Percentiles rank a stretch among this genome's conserved stretches.
These are phyloP conservation scores for Lepiota subincarnata DNA, from an alignment of 768 basidiomycete genomes.

Conservation along the genomic window DNA sequence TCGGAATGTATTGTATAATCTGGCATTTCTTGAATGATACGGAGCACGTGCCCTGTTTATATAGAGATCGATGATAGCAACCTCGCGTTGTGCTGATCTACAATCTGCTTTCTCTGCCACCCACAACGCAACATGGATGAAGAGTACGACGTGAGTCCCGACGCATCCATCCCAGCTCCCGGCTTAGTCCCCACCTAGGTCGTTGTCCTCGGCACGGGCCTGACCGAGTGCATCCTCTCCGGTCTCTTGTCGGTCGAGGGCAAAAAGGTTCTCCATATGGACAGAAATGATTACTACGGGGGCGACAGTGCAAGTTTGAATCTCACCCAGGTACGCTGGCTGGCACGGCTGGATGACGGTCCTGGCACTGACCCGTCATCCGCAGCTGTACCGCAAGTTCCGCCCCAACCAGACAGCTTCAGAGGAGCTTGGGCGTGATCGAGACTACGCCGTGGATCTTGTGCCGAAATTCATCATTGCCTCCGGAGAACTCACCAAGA, in stretches of 20 bases:
- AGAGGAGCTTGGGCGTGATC: conserved; percentile 85
- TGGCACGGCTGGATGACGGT: conserved; percentile 7
- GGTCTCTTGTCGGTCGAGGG: conserved; percentile 98
- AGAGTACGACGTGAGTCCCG: conserved; percentile 81
- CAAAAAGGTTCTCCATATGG: conserved; percentile 99
- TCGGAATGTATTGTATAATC: background rate
- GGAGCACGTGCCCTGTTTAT: conserved; percentile 12
- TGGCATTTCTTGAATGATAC: conserved; percentile 1
- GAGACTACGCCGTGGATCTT: conserved; percentile 97
- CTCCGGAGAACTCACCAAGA: conserved; percentile 94
- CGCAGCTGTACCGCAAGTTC: conserved; percentile 94
- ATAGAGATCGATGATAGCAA: conserved; percentile 14
- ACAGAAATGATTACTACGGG: conserved; percentile 98
- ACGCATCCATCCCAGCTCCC: conserved; percentile 14
- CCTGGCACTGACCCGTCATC: conserved; percentile 4
- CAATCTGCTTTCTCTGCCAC: conserved; percentile 6
- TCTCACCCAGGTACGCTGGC: conserved; percentile 75
- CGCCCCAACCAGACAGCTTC: conserved; percentile 73
- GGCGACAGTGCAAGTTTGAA: conserved; percentile 97
- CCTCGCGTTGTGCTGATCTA: conserved; percentile 21
- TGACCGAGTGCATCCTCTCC: conserved; percentile 98
- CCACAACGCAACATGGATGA: conserved; percentile 77
- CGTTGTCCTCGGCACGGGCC: conserved; percentile 91
- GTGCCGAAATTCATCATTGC: conserved; percentile 99
- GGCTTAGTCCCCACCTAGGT: conserved; percentile 42